These are phyloP conservation scores for Aegilops bicornis DNA, from an alignment of 176 grass and related monocot genomes.

Conservation along the genomic window DNA sequence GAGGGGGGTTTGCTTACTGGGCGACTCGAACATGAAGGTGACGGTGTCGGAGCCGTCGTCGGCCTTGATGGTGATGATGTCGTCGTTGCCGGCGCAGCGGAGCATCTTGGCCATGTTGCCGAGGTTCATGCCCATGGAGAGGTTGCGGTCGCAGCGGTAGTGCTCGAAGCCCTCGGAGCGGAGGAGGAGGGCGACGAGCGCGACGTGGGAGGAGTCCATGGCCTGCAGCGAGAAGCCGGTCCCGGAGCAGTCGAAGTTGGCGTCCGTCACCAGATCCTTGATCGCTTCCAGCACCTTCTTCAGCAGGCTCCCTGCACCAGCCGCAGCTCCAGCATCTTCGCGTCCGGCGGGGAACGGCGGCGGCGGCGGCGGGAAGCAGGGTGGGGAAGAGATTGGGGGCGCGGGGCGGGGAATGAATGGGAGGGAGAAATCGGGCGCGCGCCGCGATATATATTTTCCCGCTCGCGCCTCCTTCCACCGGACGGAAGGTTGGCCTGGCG, in stretches of 20 bases:
- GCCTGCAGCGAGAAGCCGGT: slow-evolving; percentile 96
- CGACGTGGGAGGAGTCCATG: slow-evolving; percentile 97
- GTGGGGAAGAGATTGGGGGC: background rate
- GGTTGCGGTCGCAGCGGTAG: slow-evolving; percentile 99
- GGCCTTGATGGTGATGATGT: slow-evolving; percentile 99
- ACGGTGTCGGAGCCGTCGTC: slow-evolving; percentile 91
- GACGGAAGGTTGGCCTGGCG: background rate
- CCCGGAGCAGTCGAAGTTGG: slow-evolving; percentile 96
- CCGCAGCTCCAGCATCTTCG: slow-evolving; percentile 76
- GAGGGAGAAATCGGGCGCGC: slow-evolving; percentile 30
- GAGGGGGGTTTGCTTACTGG: slow-evolving; percentile 30
- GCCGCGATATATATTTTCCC: slow-evolving; percentile 33
- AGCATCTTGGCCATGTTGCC: slow-evolving; percentile 99
- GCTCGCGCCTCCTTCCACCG: slow-evolving; percentile 17
- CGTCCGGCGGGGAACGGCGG: background rate
- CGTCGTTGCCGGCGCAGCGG: slow-evolving; percentile 78
- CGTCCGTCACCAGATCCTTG: slow-evolving; percentile 79
- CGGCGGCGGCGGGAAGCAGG: background rate
- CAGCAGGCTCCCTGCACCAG: slow-evolving; percentile 94
- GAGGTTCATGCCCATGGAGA: slow-evolving; percentile 99
- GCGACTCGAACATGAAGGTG: slow-evolving; percentile 97
- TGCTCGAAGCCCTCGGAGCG: slow-evolving; percentile 94
- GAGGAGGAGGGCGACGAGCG: slow-evolving; percentile 84
- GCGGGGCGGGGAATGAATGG: too few species aligned
- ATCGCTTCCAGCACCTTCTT: slow-evolving; percentile 98